Evolutionary conservation across 805 yeast species (phyloP).

Genomic region (Kodamaea kakaduensis): DNA sequence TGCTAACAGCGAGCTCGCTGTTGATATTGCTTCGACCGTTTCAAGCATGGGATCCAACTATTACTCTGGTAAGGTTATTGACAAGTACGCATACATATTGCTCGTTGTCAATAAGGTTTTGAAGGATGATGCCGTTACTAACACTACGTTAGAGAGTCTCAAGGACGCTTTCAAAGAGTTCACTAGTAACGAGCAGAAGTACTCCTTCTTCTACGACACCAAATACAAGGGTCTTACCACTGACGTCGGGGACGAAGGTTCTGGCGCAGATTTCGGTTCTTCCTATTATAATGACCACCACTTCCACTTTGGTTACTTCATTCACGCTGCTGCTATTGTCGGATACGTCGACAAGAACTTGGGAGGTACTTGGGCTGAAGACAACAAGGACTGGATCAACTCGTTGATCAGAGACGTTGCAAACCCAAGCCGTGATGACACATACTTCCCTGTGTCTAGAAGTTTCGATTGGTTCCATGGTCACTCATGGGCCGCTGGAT

Average conservation of each 20-base stretch:
- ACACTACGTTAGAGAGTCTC: conserved; percentile 29
- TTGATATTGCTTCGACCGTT: conserved; percentile 43
- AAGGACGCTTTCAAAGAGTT: conserved; percentile 44
- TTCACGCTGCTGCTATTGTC: conserved; percentile 78
- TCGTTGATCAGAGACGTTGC: conserved; percentile 24
- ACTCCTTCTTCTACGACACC: conserved; percentile 54
- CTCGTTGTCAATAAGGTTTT: conserved; percentile 48
- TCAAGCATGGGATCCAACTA: conserved; percentile 41
- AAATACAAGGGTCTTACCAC: conserved; percentile 56
- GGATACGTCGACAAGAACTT: conserved; percentile 56
- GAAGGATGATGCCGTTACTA: conserved; percentile 37
- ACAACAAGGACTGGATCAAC: conserved; percentile 22
- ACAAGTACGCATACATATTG: conserved; percentile 55
- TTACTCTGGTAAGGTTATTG: conserved; percentile 50
- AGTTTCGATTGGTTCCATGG: conserved; percentile 25
- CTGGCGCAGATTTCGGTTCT: conserved; percentile 61
- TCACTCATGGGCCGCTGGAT: conserved; percentile 26
- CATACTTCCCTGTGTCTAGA: conserved; percentile 21
- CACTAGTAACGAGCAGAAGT: conserved; percentile 38
- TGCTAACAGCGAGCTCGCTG: conserved; percentile 45
- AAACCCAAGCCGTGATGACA: conserved; percentile 18
- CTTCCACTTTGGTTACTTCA: conserved; percentile 80
- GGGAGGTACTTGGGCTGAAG: conserved; percentile 52
- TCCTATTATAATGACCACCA: conserved; percentile 83
- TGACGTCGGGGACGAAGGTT: conserved; percentile 41